Conservation (phyloP, 352 stramenopile genomes). For the Phytophthora multivora region DNA sequence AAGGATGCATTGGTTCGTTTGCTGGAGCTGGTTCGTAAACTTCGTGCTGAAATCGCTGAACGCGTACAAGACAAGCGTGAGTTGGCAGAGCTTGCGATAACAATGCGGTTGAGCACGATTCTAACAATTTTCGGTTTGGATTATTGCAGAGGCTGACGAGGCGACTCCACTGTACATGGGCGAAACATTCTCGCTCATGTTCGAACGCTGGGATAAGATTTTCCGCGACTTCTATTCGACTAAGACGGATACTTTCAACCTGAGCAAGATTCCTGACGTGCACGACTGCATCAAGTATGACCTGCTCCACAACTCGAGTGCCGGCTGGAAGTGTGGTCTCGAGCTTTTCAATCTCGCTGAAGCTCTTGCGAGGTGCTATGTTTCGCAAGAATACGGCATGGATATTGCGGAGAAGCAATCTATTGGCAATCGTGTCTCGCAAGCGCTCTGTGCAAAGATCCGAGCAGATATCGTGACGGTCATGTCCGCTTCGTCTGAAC, state of each 20-base stretch:
- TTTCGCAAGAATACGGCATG: constrained; percentile 97
- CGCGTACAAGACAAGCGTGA: constrained; percentile 65
- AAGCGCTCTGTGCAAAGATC: constrained; percentile 98
- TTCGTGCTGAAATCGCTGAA: constrained; percentile 83
- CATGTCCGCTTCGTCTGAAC: constrained; percentile 58
- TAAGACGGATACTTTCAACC: constrained; percentile 91
- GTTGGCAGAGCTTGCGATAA: constrained; percentile 7
- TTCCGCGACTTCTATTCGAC: constrained; percentile 94
- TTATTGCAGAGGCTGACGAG: constrained; percentile 75
- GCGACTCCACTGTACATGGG: constrained; percentile 93
- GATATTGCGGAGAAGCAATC: constrained; percentile 93
- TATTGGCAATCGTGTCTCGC: constrained; percentile 96
- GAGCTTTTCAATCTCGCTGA: constrained; percentile 96
- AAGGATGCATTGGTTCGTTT: constrained; percentile 70
- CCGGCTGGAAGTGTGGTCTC: constrained; percentile 86
- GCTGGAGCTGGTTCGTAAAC: constrained; percentile 77
- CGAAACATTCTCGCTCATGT: constrained; percentile 95
- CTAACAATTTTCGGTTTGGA: constrained; percentile 4
- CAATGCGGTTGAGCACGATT: background rate
- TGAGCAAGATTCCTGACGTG: constrained; percentile 97
- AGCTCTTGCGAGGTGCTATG: constrained; percentile 96
- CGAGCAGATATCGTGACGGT: constrained; percentile 90
- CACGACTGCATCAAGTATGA: constrained; percentile 99
- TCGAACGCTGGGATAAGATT: constrained; percentile 95
- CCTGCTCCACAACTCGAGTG: constrained; percentile 96